Conservation (phyloP, 2,329 filamentous ascomycete genomes). For the Penicillium frequentans region DNA sequence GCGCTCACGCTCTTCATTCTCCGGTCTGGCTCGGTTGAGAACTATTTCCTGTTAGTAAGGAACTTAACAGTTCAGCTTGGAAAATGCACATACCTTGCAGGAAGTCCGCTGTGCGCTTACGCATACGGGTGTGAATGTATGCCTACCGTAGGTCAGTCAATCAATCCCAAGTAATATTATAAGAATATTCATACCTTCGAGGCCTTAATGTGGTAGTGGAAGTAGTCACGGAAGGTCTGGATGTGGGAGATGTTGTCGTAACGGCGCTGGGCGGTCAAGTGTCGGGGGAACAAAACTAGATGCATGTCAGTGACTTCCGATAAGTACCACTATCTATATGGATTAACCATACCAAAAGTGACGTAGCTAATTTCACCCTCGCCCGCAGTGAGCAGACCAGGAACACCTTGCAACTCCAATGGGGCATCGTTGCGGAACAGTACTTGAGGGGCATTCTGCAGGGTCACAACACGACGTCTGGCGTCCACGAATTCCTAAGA, state of each 20-base stretch:
- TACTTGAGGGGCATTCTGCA: conserved; percentile 98
- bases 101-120: conserved; percentile 95
- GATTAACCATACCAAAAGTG: conserved; percentile 75
- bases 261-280: conserved; percentile 85
- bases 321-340: not conserved
- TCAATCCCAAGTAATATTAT: not conserved
- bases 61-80: not conserved
- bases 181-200: conserved; percentile 65
- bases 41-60: conserved; percentile 58
- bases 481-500: conserved; percentile 89
- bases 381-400: conserved; percentile 73
- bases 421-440: conserved; percentile 94
- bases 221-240: conserved; percentile 99
- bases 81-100: conserved; percentile 79
- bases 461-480: conserved; percentile 71
- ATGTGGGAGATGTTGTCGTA: conserved; percentile 98
- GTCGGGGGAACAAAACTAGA: conserved; percentile 88
- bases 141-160: conserved; percentile 54
- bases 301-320: conserved; percentile 8
- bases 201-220: conserved; percentile 99
- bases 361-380: conserved; percentile 94
- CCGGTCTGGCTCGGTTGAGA: conserved; percentile 90
- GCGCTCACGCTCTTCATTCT: conserved; percentile 94
- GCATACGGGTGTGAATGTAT: conserved; percentile 98
- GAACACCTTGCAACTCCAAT: conserved; percentile 82